These are phyloP conservation scores for Boletus huronensis DNA, from an alignment of 768 basidiomycete species.

Conservation along the genomic window DNA sequence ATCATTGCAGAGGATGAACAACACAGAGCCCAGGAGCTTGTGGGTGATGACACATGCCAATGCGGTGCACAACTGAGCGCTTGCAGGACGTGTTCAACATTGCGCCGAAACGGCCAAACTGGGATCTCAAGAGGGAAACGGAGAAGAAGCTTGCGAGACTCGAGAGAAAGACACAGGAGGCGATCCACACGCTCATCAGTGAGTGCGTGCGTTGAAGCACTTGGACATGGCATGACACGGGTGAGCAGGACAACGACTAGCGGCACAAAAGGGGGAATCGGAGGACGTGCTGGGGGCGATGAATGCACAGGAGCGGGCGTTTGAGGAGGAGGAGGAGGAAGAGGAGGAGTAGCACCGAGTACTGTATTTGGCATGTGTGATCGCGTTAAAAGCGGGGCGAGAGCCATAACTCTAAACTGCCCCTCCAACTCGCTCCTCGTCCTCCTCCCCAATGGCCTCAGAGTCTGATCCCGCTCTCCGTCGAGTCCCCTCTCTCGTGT, in stretches of 20 bases:
- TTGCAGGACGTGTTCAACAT: constrained; percentile 91
- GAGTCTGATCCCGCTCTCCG: constrained; percentile 34
- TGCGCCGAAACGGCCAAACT: constrained; percentile 94
- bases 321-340: constrained; percentile 43
- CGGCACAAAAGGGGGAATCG: constrained; percentile 72
- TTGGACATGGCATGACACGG: constrained; percentile 8
- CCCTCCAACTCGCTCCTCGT: background rate
- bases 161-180: constrained; percentile 88
- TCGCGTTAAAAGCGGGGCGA: constrained; percentile 16
- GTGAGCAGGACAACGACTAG: constrained; percentile 66
- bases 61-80: constrained; percentile 14
- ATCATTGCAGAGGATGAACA: constrained; percentile 88
- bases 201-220: constrained; percentile 31
- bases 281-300: constrained; percentile 82
- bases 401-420: background rate
- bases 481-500: constrained; percentile 60
- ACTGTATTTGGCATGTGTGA: constrained; percentile 19
- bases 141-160: constrained; percentile 85
- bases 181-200: constrained; percentile 93
- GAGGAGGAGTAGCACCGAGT: background rate
- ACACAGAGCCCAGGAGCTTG: constrained; percentile 82
- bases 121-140: constrained; percentile 93
- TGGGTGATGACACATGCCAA: constrained; percentile 37
- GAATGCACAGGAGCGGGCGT: constrained; percentile 66
- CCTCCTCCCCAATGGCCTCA: constrained; percentile 28